Base-by-base conservation (phyloP, 2,329 filamentous ascomycete genomes). In the Diaporthe destruens region DNA sequence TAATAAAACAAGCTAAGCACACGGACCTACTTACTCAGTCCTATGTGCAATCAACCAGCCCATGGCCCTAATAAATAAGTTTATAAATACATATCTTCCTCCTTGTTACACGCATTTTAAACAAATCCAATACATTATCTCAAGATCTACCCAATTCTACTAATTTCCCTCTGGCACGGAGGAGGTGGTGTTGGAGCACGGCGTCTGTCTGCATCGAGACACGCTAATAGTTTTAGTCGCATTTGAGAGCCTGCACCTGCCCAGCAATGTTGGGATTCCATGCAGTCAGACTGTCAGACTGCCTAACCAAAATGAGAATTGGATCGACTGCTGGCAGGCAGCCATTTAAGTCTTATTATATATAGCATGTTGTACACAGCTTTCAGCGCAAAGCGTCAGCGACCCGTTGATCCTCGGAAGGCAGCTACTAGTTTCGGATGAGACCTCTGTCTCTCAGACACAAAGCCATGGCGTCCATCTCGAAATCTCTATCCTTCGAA, bases 201-300 rank as follows among this genome's bases (percentile, higher is more conserved):
- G 54, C 54, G 54, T 56, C 32, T 57, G 8, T 39, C 54, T 57
- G 29, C 54, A n/a, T 57, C 16, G 32, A 39, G 54, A 39, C 23
- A 39, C 32, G 54, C 54, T 57, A 57, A 36, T 39, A 39, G 18
- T 39, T 23, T 57, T 36, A 11, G 54, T 57, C 54, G 32, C 54
- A 36, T 57, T 57, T 20, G 23, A 39, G 32, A 57, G 29, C 32
- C 20, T 57, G 32, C 18, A 57, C 32, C 54, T 57, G 54, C 54
- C 54, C 54, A 56, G 32, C 54, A 56, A 56, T 56, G 32, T 36
- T 32, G 32, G 32, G 18, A 32, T 56, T 56, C 54, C 20, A 57
- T 57, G 54, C 54, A 36, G 55, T 57, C 32, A 57, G 55, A 39
- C 55, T 57, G 55, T 57, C 55, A 57, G 34, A 57, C 55, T 57